Base-by-base conservation (phyloP, 2,329 filamentous ascomycete genomes). In the Colletotrichum gloeosporioides region DNA sequence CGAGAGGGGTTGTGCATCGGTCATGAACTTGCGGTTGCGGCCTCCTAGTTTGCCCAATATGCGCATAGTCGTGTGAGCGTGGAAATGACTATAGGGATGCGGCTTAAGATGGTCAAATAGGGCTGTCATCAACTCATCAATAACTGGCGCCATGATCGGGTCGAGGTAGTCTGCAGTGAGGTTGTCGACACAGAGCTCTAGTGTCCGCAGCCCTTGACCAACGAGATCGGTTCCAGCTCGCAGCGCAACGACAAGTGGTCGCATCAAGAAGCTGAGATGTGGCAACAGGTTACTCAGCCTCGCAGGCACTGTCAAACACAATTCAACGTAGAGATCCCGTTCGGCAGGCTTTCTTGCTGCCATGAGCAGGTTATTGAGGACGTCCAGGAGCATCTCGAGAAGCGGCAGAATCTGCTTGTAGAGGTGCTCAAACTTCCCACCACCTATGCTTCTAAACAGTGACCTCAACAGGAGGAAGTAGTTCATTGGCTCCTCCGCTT, bases 391-490 rank as follows among this genome's bases (percentile, higher is more conserved):
- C 96, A 99, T 99, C 86, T 99, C 97, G 8, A 99, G 89, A 5
- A 99, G 90, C 13, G 97, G 97, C 15, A 99, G 87, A 62, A 99
- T 98, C 84, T 99, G 96, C 87, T 99, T 99, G 85, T 99, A 99
- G 1, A 99, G 89, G 79, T 98, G 95, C 87, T 99, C 97, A 79
- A 99, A 99, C 78, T 98, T 94, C 9, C 97, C 98, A 66, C 97
- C 98, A 27, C 97, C 97, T 69, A 99, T 99, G 82, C 96, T 99
- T 73, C 97, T 89, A 84, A 99, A 99, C 3, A 99, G 88, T 0
- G 96, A 98, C 39, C 97, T 91, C 53, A 99, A 88, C 2, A 99
- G 90, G 13, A 98, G 89, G 85, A 99, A 99, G 86, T 99, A 99
- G 84, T 99, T 99, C 91, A 98, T 98, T 0, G 98, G 98, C 82